These are phyloP conservation scores for Paraphysoderma sedebokerense DNA, from an alignment of 371 early-diverging fungal species.

Conservation along the genomic window DNA sequence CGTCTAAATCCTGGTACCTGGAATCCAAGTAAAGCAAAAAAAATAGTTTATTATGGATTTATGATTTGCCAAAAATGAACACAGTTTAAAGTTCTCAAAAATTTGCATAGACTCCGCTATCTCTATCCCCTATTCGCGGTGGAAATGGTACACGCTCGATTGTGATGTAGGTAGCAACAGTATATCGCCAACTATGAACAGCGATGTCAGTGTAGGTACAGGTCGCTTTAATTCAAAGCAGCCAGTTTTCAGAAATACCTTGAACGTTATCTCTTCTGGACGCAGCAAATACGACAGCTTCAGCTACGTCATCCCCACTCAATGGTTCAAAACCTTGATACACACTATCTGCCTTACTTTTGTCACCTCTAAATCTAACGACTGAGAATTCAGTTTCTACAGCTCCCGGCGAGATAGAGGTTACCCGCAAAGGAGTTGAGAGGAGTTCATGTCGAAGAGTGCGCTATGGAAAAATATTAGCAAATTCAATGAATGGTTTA, in stretches of 20 bases:
- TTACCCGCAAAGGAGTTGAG: conserved; percentile 53
- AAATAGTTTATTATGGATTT: no score
- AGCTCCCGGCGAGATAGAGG: conserved; percentile 52
- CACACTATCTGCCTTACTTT: conserved; percentile 52
- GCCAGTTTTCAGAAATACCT: conserved; percentile 2
- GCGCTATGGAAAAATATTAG: no score
- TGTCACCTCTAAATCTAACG: conserved; percentile 67
- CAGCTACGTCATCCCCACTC: conserved; percentile 54
- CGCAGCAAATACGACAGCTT: conserved; percentile 67
- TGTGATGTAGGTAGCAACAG: not conserved
- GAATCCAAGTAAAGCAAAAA: no score
- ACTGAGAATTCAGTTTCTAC: conserved; percentile 87
- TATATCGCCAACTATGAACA: not conserved
- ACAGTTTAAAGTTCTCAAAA: no score
- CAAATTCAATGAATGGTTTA: not conserved
- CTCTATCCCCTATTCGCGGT: not conserved
- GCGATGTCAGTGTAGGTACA: not conserved
- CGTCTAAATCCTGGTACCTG: no score
- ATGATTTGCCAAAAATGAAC: no score
- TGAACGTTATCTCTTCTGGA: conserved; percentile 65
- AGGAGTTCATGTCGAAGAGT: conserved; percentile 65
- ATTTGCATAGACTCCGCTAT: no score
- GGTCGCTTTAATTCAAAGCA: not conserved
- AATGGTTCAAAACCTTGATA: conserved; percentile 61
- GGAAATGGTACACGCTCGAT: not conserved